Evolutionary conservation across 2,329 filamentous ascomycete genomes (phyloP), one percentile per base, ranked within the genome.

Genomic region (Rhynchosporium agropyri): DNA sequence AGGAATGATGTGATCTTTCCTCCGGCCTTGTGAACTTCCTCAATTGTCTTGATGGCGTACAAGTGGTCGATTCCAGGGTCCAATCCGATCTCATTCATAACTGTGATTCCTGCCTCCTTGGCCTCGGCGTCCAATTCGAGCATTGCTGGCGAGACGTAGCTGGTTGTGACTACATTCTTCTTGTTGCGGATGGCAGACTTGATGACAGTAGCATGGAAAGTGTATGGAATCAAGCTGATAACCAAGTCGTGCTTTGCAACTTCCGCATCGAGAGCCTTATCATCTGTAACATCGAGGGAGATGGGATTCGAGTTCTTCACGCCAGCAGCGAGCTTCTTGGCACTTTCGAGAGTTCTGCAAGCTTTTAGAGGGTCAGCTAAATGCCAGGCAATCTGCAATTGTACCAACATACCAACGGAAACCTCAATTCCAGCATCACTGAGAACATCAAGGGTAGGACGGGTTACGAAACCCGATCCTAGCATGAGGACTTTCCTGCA

Each of bases 91-190:
- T 98, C 94, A 79, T 98, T 97, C 90, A 97, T 93, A 75, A 97
- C 93, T 10, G 92, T 96, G 75, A 97, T 97, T 65, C 92, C 93
- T 20, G 94, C 94, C 67, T 89, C 90, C 83, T 97, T 96, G 76
- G 84, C 87, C 71, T 89, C 81, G 72, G 87, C 81, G 73, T 97
- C 89, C 57, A 98, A 86, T 81, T 93, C 94, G 79, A 89, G 78
- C 92, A 97, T 97, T 68, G 91, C 91, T 3, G 92, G 92, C 4
- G 91, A 96, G 70, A 97, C 90, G 75, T 98, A 98, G 69, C 87
- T 92, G 36, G 94, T 97, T 63, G 94, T 97, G 74, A 98, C 93
- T 65, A 98, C 92, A 81, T 98, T 81, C 84, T 94, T 97, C 90
- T 97, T 97, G 73, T 89, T 85, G 73, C 89, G 86, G 79, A 98